These are phyloP conservation scores for Lodderomyces margitis DNA, from an alignment of 1,139 yeast species.

Conservation along the genomic window DNA sequence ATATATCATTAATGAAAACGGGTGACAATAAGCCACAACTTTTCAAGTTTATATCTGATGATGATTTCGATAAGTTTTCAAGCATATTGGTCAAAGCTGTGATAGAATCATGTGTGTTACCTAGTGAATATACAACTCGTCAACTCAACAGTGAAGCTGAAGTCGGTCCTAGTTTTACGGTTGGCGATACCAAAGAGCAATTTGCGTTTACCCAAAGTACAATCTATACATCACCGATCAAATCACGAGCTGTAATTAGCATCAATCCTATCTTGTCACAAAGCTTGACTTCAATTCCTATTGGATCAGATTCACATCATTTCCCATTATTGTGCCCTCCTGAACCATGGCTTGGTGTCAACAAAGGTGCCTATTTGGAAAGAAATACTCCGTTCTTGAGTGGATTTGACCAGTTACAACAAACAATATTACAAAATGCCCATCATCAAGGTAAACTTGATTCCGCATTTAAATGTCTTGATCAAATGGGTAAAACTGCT, in stretches of 20 bases:
- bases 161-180: not conserved
- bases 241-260: not conserved
- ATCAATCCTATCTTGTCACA: not conserved
- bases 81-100: conserved; percentile 20
- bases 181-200: not conserved
- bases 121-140: conserved; percentile 5
- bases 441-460: conserved; percentile 33
- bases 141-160: not conserved
- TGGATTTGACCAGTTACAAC: conserved; percentile 21
- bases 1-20: not conserved
- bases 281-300: not conserved
- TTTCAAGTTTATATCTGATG: conserved; percentile 6
- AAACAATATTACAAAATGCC: conserved; percentile 25
- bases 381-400: conserved; percentile 27
- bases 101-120: conserved; percentile 11
- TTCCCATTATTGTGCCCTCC: conserved; percentile 45
- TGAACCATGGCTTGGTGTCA: conserved; percentile 33
- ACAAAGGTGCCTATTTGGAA: conserved; percentile 35
- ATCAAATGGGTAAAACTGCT: conserved; percentile 28
- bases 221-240: not conserved
- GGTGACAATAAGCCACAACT: not conserved
- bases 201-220: not conserved
- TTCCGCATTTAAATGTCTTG: conserved; percentile 30
- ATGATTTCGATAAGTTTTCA: conserved; percentile 10
- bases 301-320: conserved; percentile 4